Conservation (phyloP, 2,329 filamentous ascomycete genomes). For the Allantophomopsis cytisporea region DNA sequence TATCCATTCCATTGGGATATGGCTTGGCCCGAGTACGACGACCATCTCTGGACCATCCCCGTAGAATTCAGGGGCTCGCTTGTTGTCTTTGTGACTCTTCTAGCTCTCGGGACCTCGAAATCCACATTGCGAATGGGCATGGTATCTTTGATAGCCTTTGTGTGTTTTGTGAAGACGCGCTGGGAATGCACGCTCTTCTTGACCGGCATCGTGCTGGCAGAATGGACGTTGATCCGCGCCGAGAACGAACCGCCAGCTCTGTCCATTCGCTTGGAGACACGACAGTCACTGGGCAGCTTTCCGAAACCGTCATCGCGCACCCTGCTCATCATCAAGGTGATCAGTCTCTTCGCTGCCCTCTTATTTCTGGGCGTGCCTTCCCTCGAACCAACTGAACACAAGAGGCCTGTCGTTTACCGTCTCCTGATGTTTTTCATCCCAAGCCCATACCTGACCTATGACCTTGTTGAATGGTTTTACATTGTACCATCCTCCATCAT, state of each 20-base stretch:
- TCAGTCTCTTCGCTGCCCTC: neutral
- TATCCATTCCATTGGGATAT: neutral
- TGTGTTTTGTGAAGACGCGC: neutral
- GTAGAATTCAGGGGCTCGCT: slow-evolving; percentile 21
- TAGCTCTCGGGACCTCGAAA: slow-evolving; percentile 15
- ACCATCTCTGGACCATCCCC: slow-evolving; percentile 21
- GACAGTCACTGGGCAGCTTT: neutral
- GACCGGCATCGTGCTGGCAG: neutral
- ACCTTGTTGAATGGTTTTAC: slow-evolving; percentile 1
- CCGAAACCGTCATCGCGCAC: neutral
- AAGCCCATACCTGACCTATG: neutral
- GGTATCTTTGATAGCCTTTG: slow-evolving; percentile 1
- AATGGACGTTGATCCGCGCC: neutral
- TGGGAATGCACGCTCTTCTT: neutral
- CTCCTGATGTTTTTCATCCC: neutral
- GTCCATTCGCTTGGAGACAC: neutral
- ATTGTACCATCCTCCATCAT: slow-evolving; percentile 1
- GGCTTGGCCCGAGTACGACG: slow-evolving; percentile 11
- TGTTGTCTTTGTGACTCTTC: slow-evolving; percentile 18
- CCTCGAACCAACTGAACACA: neutral
- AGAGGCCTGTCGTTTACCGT: too few species aligned
- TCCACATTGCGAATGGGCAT: slow-evolving; percentile 13
- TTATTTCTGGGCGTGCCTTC: neutral
- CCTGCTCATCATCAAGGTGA: neutral
- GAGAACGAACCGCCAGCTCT: neutral